phyloP scores from a whole-genome alignment of 2,329 filamentous ascomycete genomes.

The Fusarium haematococcum region DNA sequence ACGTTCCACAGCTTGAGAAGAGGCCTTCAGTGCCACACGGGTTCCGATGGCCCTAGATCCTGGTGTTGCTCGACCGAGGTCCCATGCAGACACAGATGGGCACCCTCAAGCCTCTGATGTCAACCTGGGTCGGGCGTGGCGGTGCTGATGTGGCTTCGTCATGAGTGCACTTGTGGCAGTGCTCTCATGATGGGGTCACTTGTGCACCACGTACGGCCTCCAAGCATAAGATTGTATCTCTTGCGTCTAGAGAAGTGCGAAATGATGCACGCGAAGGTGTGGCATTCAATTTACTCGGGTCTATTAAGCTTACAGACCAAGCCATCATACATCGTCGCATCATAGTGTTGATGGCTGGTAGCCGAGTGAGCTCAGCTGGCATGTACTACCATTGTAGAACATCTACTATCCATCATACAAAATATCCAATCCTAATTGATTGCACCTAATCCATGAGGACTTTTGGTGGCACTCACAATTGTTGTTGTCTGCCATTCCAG shows the following conservation, averaged over 20 bases:
- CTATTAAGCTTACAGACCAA: neutral
- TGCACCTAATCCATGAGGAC: neutral
- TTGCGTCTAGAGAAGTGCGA: neutral
- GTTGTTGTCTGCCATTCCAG: neutral
- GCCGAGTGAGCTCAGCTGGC: neutral
- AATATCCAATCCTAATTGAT: neutral
- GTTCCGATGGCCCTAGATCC: neutral
- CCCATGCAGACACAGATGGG: neutral
- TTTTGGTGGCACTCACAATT: neutral
- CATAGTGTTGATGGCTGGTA: neutral
- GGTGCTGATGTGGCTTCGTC: constrained; percentile 25
- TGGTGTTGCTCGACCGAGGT: neutral
- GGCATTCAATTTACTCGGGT: neutral
- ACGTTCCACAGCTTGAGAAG: neutral
- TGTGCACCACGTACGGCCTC: constrained; percentile 1
- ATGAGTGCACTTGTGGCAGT: constrained; percentile 20
- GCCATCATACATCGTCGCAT: neutral
- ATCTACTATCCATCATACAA: neutral
- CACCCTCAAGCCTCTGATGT: constrained; percentile 7
- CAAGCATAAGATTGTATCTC: neutral
- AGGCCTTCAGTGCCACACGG: neutral
- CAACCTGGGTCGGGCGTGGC: constrained; percentile 18
- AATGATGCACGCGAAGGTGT: neutral
- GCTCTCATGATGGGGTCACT: constrained; percentile 1
- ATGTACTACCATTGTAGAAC: neutral